Evolutionary conservation across 2,329 filamentous ascomycete genomes (phyloP), one percentile per base, ranked within the genome.

Genomic region (Fusarium caatingaense): DNA sequence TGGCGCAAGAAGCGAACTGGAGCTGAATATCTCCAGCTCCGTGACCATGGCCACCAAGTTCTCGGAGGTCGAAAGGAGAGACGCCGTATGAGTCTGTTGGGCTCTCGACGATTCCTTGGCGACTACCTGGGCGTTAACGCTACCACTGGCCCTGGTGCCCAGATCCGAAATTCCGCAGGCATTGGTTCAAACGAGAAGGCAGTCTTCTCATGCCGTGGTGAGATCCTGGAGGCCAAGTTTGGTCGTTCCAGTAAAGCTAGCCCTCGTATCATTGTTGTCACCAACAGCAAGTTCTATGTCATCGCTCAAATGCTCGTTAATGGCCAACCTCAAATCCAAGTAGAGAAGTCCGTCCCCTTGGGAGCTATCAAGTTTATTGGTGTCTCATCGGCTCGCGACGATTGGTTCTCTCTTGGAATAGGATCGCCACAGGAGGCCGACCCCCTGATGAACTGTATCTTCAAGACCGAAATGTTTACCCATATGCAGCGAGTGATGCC

Each of bases 391-490:
- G 83, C 92, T 65, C 93, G 93, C 69, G 96, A 99, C 74, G 96
- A 99, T 80, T 99, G 96, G 96, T 98, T 99, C 80, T 93, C 95
- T 2, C 85, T 99, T 37, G 93, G 94, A 5, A 87, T 97, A 46
- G 93, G 93, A n/a, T 94, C 94, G 32, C 91, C 91, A 11, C 93
- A 97, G 77, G 95, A 98, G 78, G 87, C 96, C 0, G 96, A 99
- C 79, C 94, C 96, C n/a, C 85, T 99, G 23, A 81, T 99, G 76
- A 97, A 91, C 81, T 99, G 96, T 77, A 84, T 98, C 21, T 90
- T 99, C 80, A 99, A 99, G 84, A 99, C 96, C 0, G 96, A 99
- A 77, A 91, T 99, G 80, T 97, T 98, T 77, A 97, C 95, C 1
- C 94, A 98, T 69, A 90, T 99, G 83, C 89, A 91, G 77, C 90